These are phyloP conservation scores for Coemansia nantahalensis DNA, from an alignment of 192 early-diverging fungal species.

Conservation along the genomic window DNA sequence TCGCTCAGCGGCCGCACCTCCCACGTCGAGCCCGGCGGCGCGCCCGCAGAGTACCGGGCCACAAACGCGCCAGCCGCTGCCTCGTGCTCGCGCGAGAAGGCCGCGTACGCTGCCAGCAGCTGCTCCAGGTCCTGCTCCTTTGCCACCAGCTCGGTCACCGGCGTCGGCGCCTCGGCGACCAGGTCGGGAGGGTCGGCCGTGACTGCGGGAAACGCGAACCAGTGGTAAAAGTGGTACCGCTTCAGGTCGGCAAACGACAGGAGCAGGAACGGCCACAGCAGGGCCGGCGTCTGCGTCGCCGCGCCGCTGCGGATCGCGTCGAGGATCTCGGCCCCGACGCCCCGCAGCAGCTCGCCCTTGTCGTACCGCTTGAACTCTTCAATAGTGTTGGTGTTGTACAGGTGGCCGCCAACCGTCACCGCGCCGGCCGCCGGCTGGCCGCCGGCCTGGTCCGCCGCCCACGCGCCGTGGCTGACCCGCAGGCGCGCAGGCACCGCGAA, in stretches of 20 bases:
- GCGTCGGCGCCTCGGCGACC: slow-evolving; percentile 6
- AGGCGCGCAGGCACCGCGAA: slow-evolving; percentile 61
- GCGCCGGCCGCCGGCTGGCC: slow-evolving; percentile 5
- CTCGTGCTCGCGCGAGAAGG: slow-evolving; percentile 9
- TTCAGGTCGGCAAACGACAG: slow-evolving; percentile 97
- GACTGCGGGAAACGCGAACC: slow-evolving; percentile 92
- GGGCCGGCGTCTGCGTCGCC: slow-evolving; percentile 59
- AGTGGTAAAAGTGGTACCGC: slow-evolving; percentile 92
- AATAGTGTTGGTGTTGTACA: slow-evolving; percentile 93
- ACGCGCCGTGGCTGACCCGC: slow-evolving; percentile 45
- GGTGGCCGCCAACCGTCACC: slow-evolving; percentile 19
- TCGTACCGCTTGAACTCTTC: slow-evolving; percentile 86
- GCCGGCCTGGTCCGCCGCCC: slow-evolving; percentile 1
- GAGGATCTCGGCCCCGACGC: slow-evolving; percentile 55
- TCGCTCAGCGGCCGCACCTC: slow-evolving; percentile 17
- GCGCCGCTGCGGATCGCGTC: slow-evolving; percentile 65
- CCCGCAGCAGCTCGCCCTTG: slow-evolving; percentile 64
- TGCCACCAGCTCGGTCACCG: slow-evolving; percentile 8
- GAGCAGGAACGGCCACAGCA: slow-evolving; percentile 72
- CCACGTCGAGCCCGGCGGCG: slow-evolving; percentile 3
- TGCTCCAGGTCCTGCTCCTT: slow-evolving; percentile 29
- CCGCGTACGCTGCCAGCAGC: slow-evolving; percentile 16
- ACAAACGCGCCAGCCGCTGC: slow-evolving; percentile 25
- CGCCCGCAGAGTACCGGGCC: slow-evolving; percentile 7
- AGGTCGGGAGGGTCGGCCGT: slow-evolving; percentile 61